These are phyloP conservation scores for Aspergillus hortae DNA, from an alignment of 2,329 filamentous ascomycete genomes.

Conservation along the genomic window DNA sequence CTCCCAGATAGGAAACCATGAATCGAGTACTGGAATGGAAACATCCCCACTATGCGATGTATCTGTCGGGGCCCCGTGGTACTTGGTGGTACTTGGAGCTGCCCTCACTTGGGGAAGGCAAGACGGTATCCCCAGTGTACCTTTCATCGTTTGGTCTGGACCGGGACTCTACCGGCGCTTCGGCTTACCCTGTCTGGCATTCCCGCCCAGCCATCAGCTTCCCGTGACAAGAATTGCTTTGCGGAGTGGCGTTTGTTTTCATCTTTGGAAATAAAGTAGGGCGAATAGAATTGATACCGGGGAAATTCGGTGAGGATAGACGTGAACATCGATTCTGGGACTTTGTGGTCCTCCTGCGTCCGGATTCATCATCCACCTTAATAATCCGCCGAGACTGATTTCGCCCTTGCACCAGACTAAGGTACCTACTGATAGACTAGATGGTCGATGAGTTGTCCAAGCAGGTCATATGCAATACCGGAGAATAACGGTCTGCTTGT, in stretches of 20 bases:
- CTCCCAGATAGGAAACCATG: conserved; percentile 8
- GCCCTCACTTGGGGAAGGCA: neutral
- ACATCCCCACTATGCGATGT: too few relatives aligned
- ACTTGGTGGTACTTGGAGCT: conserved; percentile 1
- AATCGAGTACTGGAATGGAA: neutral
- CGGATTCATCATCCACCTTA: neutral
- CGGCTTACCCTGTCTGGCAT: conserved; percentile 31
- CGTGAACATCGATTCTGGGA: too few relatives aligned
- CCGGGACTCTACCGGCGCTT: conserved; percentile 10
- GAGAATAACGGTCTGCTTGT: too few relatives aligned
- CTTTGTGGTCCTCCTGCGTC: neutral
- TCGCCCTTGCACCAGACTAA: too few relatives aligned
- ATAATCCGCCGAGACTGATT: too few relatives aligned
- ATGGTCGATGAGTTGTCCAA: too few relatives aligned
- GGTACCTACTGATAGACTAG: too few relatives aligned
- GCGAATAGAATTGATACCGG: neutral
- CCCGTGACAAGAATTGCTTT: neutral
- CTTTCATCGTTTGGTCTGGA: neutral
- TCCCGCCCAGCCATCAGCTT: conserved; percentile 16
- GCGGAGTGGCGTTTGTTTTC: neutral
- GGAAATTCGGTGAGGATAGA: neutral
- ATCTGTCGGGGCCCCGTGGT: too few relatives aligned
- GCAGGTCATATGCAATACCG: too few relatives aligned
- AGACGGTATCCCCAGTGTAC: neutral
- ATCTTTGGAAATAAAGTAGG: neutral